A percentile compares a stretch with the other conserved stretches of the same genome.
phyloP scores from a whole-genome alignment of 2,329 filamentous ascomycete genomes.

The Penicillium sp. region DNA sequence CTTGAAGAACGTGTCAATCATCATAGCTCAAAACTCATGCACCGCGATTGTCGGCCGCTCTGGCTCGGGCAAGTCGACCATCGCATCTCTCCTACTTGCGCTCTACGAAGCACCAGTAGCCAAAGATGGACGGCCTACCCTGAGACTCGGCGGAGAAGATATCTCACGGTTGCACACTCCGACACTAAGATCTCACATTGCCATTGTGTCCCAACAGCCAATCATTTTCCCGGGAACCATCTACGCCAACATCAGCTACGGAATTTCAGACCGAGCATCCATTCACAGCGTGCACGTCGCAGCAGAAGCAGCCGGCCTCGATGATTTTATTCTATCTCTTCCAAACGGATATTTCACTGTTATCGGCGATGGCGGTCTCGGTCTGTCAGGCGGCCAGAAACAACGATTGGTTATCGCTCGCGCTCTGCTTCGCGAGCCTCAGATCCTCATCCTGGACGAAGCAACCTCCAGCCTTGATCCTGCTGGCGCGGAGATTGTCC shows the following conservation, averaged over 20 bases:
- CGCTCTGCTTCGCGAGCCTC: slow-evolving; percentile 70
- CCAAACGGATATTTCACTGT: slow-evolving; percentile 70
- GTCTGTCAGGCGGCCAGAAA: slow-evolving; percentile 77
- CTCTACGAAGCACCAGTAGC: slow-evolving; percentile 58
- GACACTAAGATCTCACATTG: slow-evolving; percentile 61
- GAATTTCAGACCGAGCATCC: slow-evolving; percentile 58
- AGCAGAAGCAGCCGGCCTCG: slow-evolving; percentile 60
- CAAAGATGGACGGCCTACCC: slow-evolving; percentile 39
- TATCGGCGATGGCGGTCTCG: slow-evolving; percentile 74
- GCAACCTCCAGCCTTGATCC: slow-evolving; percentile 80
- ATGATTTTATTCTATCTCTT: slow-evolving; percentile 74
- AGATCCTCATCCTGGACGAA: slow-evolving; percentile 80
- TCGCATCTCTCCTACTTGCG: slow-evolving; percentile 72
- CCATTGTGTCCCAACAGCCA: slow-evolving; percentile 63
- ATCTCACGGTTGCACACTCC: slow-evolving; percentile 61
- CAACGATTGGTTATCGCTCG: slow-evolving; percentile 81
- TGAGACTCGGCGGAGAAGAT: slow-evolving; percentile 56
- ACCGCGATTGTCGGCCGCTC: slow-evolving; percentile 81
- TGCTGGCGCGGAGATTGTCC: slow-evolving; percentile 64
- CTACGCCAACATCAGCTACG: slow-evolving; percentile 69
- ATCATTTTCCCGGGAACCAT: slow-evolving; percentile 57
- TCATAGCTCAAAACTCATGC: slow-evolving; percentile 63
- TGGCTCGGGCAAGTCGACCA: slow-evolving; percentile 88
- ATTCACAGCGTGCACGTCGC: slow-evolving; percentile 56
- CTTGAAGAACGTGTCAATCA: slow-evolving; percentile 66